phyloP scores from a whole-genome alignment of 2,329 filamentous ascomycete genomes.

The Herpotrichia juniperi region DNA sequence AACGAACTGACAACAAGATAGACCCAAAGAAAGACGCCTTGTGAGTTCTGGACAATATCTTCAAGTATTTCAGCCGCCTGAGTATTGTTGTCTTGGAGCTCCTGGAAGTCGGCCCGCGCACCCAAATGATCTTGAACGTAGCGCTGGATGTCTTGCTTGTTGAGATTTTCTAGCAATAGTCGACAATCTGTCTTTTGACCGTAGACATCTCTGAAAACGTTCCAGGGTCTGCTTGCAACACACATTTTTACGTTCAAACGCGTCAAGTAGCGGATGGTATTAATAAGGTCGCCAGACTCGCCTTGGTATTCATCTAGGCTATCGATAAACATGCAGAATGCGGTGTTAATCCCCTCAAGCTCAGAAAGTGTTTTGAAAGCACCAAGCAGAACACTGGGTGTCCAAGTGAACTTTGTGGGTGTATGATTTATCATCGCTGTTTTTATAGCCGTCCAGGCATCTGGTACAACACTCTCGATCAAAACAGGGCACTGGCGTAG shows the following conservation, averaged over 20 bases:
- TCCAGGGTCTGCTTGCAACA: neutral
- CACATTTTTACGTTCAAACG: neutral
- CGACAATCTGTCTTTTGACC: neutral
- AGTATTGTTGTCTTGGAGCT: too few relatives aligned
- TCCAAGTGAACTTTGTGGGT: neutral
- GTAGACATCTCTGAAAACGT: neutral
- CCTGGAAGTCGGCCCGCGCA: neutral
- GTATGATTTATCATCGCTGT: neutral
- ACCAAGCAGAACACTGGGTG: neutral
- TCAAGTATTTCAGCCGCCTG: neutral
- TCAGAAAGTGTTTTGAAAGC: neutral
- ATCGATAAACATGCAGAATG: conserved; percentile 2
- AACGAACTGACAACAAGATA: conserved; percentile 10
- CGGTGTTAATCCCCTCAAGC: neutral
- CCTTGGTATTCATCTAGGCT: neutral
- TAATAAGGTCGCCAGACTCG: neutral
- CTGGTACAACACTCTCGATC: conserved; percentile 2
- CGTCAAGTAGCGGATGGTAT: neutral
- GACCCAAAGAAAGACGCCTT: conserved; percentile 19
- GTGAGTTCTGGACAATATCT: conserved; percentile 6
- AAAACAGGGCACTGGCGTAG: conserved; percentile 8
- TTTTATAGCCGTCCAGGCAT: neutral
- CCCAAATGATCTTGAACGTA: neutral
- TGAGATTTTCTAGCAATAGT: neutral
- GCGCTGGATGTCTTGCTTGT: neutral